phyloP scores from a whole-genome alignment of 495 filamentous ascomycete genomes.

The Lindgomyces ingoldianus region DNA sequence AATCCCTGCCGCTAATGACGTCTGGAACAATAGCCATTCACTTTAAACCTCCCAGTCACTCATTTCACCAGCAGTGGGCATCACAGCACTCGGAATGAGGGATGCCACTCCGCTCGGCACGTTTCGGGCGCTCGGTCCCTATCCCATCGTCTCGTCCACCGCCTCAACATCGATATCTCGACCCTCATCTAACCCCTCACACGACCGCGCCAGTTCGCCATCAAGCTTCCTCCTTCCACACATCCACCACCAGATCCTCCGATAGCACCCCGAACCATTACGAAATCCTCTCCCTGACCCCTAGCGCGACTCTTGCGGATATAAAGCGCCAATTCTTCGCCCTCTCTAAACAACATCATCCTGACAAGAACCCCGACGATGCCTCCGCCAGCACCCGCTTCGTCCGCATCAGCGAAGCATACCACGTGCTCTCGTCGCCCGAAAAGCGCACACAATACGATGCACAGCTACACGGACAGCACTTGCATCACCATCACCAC shows the following conservation, averaged over 20 bases:
- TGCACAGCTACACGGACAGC: constrained; percentile 51
- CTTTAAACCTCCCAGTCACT: neutral
- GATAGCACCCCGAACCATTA: constrained; percentile 63
- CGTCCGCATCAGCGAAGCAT: constrained; percentile 82
- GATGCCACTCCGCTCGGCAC: constrained; percentile 52
- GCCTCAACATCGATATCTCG: constrained; percentile 7
- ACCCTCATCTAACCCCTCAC: constrained; percentile 12
- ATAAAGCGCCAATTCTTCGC: constrained; percentile 94
- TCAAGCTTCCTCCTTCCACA: constrained; percentile 41
- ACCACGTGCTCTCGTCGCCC: constrained; percentile 67
- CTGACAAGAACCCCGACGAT: constrained; percentile 82
- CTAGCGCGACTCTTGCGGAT: constrained; percentile 66
- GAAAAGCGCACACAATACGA: constrained; percentile 79
- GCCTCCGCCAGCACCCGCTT: constrained; percentile 74
- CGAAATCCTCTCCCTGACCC: constrained; percentile 73
- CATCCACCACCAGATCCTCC: constrained; percentile 28
- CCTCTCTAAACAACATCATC: constrained; percentile 91
- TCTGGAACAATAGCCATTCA: neutral
- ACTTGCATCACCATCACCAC: constrained; percentile 17
- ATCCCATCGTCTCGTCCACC: constrained; percentile 17
- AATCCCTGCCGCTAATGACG: constrained; percentile 13
- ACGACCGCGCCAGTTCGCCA: constrained; percentile 6
- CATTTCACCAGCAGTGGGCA: neutral
- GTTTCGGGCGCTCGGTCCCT: constrained; percentile 33
- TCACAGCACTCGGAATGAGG: constrained; percentile 59